Evolutionary conservation across 192 early-diverging fungal species (phyloP), one percentile per base, ranked within the genome.

Genomic region (Backusella mclennaniae): DNA sequence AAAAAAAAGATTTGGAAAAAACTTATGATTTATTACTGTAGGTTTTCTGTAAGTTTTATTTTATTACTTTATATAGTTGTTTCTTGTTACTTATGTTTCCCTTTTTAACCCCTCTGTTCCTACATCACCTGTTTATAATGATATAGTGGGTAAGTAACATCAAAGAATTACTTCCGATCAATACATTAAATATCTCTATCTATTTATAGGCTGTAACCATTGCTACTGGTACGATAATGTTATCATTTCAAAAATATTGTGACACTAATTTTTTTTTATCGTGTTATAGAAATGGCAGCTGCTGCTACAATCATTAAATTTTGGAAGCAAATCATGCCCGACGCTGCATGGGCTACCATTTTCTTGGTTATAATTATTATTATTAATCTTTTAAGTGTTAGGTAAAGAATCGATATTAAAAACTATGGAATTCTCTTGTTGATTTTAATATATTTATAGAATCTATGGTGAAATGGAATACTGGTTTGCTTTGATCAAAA

Each of bases 381-480:
- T 36, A 79, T 93, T 59, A 93, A 95, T 81, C 42, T 86, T 87
- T 31, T 91, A 87, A 72, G 84, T 82, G 75, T 89, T 87, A 66
- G 72, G 72, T 73, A 73, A 71, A n/a, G 3, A 9, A 19, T 23
- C 23, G 6, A 19, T 6, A 4, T 42, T 70, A 19, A 1, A 41
- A n/a, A 4, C 35, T 42, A 42, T 41, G 6, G 8, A 38, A 14
- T 1, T 26, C 1, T n/a, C 26, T 35, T 33, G 7, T 36, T 56
- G 29, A 68, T 19, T 33, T 68, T n/a, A 68, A 68, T 68, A 6
- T 33, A 6, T 35, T n/a, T 35, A 6, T 53, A 66, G 94, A 68
- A 89, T 92, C 19, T 98, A 95, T 87, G 96, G 95, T 77, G 96
- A 98, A 84, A 77, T 90, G 7, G 96, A 98, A 84, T 96, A 93